Evolutionary conservation across 2,329 filamentous ascomycete species (phyloP).

Genomic region (Metarhizium robertsii): DNA sequence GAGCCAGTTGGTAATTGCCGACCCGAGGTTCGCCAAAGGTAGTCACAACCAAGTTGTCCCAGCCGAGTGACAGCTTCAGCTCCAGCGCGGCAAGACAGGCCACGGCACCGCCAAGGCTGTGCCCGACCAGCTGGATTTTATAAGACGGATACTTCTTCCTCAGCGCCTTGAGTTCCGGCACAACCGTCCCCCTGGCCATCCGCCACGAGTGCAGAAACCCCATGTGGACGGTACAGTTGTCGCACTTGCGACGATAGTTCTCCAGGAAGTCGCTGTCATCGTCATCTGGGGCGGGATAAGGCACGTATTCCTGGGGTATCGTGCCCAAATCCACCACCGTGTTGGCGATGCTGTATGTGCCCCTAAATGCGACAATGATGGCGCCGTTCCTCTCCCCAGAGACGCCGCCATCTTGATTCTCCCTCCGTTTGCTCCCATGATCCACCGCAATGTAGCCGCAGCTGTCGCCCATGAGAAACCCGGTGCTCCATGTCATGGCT

Average conservation of each 20-base stretch:
- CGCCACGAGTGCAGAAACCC: conserved; percentile 85
- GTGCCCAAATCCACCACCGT: conserved; percentile 86
- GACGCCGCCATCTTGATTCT: conserved; percentile 7
- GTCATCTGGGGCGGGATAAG: conserved; percentile 59
- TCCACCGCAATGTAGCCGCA: conserved; percentile 93
- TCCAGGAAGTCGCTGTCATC: conserved; percentile 23
- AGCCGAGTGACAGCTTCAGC: conserved; percentile 61
- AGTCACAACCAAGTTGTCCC: conserved; percentile 65
- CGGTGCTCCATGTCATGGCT: conserved; percentile 83
- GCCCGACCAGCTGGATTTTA: conserved; percentile 70
- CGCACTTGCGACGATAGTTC: conserved; percentile 49
- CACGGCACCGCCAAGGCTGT: conserved; percentile 87
- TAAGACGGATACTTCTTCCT: conserved; percentile 58
- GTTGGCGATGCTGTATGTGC: conserved; percentile 89
- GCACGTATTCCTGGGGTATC: conserved; percentile 80
- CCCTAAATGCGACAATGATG: conserved; percentile 83
- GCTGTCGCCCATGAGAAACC: conserved; percentile 75
- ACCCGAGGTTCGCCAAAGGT: conserved; percentile 84
- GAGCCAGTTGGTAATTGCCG: conserved; percentile 47
- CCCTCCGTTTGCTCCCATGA: conserved; percentile 30
- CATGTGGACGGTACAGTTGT: conserved; percentile 84
- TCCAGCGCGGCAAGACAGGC: conserved; percentile 82
- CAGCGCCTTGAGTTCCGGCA: conserved; percentile 56
- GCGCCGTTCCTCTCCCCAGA: conserved; percentile 17
- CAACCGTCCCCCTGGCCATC: conserved; percentile 58